Evolutionary conservation across 2,329 filamentous ascomycete species (phyloP).

Genomic region (Fusarium sp.): DNA sequence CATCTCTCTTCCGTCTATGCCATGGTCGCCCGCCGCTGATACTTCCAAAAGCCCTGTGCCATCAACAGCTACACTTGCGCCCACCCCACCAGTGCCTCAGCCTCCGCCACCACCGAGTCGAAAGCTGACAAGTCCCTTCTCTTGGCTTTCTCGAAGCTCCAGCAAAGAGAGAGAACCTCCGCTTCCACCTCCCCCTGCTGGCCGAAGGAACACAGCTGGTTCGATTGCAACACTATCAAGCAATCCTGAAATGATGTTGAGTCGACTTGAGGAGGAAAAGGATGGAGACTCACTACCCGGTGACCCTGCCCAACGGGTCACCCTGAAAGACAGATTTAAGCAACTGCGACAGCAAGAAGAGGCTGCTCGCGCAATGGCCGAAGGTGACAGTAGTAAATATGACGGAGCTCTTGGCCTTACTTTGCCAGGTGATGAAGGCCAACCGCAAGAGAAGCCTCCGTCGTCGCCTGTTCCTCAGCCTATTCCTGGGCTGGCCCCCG

Average conservation of each 20-base stretch:
- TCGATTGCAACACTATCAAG: constrained; percentile 82
- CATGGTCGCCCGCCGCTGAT: constrained; percentile 72
- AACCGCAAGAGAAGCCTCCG: constrained; percentile 47
- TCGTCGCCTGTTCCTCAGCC: constrained; percentile 68
- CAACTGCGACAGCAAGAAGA: constrained; percentile 80
- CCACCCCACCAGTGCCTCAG: constrained; percentile 47
- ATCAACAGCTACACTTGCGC: constrained; percentile 47
- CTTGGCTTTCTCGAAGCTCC: constrained; percentile 80
- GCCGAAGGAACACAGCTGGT: constrained; percentile 77
- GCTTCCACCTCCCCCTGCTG: constrained; percentile 65
- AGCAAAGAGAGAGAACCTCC: constrained; percentile 64
- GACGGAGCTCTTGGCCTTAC: constrained; percentile 42
- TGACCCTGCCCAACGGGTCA: constrained; percentile 64
- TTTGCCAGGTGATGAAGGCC: constrained; percentile 40
- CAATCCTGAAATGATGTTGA: constrained; percentile 82
- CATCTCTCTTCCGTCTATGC: constrained; percentile 77
- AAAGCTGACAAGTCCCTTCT: constrained; percentile 88
- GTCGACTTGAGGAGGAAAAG: constrained; percentile 78
- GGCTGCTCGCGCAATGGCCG: constrained; percentile 61
- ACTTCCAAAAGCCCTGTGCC: constrained; percentile 58
- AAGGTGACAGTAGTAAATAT: constrained; percentile 64
- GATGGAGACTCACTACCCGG: constrained; percentile 60
- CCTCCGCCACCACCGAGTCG: constrained; percentile 59
- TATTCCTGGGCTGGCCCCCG: constrained; percentile 79
- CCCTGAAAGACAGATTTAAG: constrained; percentile 82